Evolutionary conservation across 805 yeast genomes (phyloP).

Genomic region (Dipodascus geniculatus): DNA sequence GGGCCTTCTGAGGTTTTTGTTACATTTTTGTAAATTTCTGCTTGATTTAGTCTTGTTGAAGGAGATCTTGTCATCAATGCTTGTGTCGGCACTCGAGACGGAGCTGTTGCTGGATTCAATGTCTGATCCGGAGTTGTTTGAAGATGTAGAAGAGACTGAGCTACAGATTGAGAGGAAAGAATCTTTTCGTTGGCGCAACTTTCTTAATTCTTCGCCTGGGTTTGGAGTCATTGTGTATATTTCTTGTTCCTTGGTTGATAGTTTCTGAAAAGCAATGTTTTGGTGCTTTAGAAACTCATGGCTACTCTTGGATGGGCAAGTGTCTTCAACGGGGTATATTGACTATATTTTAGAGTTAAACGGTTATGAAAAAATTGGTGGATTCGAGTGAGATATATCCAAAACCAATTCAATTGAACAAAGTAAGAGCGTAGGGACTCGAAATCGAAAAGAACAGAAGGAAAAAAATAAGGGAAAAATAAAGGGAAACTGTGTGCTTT

Average conservation of each 20-base stretch:
- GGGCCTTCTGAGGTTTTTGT: not conserved
- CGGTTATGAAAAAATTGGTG: no score
- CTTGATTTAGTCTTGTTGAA: not conserved
- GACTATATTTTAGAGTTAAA: no score
- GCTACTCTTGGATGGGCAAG: no score
- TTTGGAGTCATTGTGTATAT: not conserved
- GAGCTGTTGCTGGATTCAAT: not conserved
- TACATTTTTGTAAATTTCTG: not conserved
- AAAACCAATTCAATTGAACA: not conserved
- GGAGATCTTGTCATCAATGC: not conserved
- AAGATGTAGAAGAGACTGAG: not conserved
- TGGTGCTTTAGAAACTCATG: no score
- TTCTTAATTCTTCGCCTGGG: not conserved
- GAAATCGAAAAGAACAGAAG: no score
- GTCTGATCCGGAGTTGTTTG: not conserved
- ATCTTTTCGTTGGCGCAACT: not conserved
- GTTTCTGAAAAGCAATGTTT: no score
- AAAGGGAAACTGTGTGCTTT: not conserved
- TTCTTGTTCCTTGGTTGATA: not conserved
- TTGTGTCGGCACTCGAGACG: not conserved
- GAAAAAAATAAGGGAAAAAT: not conserved
- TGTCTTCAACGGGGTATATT: no score
- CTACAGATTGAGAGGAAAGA: not conserved
- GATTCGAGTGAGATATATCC: not conserved
- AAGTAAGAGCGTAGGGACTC: no score